phyloP scores from a whole-genome alignment of 1,284 basidiomycete genomes.

The Volvariella volvacea region DNA sequence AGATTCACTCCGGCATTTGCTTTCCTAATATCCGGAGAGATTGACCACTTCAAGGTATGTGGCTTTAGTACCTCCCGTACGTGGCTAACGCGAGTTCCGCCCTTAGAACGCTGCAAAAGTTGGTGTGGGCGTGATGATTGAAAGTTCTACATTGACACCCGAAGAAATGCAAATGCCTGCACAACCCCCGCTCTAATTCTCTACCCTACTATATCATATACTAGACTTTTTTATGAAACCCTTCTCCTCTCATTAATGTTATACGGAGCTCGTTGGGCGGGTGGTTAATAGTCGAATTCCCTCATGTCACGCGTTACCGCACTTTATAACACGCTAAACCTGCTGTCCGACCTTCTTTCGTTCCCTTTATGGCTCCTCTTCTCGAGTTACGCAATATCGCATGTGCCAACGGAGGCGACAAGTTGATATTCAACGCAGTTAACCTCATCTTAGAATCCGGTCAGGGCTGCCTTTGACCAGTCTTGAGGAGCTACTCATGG shows the following conservation, averaged over 20 bases:
- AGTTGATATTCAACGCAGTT: conserved; percentile 48
- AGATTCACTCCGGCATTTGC: conserved; percentile 93
- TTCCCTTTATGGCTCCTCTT: conserved; percentile 20
- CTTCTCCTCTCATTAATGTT: conserved; percentile 10
- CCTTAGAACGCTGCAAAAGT: conserved; percentile 84
- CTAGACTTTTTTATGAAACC: conserved; percentile 17
- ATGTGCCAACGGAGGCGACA: conserved; percentile 34
- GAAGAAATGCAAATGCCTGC: conserved; percentile 73
- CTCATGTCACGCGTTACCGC: conserved; percentile 3
- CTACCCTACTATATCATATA: conserved; percentile 10
- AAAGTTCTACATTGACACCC: conserved; percentile 70
- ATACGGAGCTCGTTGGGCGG: background rate
- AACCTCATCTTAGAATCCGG: conserved; percentile 56
- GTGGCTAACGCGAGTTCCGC: conserved; percentile 3
- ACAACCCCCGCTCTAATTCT: conserved; percentile 34
- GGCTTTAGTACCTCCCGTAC: background rate
- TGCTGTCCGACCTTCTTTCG: conserved; percentile 1
- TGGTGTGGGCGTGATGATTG: conserved; percentile 95
- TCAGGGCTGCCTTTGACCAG: conserved; percentile 7
- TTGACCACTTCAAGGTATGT: conserved; percentile 93
- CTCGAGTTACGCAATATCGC: conserved; percentile 38
- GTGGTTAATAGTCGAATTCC: conserved; percentile 1
- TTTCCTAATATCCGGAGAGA: conserved; percentile 93
- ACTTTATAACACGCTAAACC: background rate
- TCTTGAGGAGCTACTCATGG: background rate